Evolutionary conservation across 192 early-diverging fungal species (phyloP).

Genomic region (Coemansia aciculifera): DNA sequence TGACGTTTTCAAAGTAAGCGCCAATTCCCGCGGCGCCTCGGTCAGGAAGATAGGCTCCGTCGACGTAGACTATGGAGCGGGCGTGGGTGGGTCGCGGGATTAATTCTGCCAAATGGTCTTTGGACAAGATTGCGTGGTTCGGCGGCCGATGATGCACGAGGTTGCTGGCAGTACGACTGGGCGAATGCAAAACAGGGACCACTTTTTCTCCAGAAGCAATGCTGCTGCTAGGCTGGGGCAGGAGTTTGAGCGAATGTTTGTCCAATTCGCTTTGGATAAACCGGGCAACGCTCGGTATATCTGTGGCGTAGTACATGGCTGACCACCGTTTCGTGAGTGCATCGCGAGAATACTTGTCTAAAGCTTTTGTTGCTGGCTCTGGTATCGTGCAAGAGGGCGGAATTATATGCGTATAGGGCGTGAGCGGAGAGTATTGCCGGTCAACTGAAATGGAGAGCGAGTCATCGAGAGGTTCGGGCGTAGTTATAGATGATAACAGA

Average conservation of each 20-base stretch:
- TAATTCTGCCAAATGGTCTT: conserved; percentile 43
- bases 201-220: background rate
- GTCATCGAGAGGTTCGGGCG: conserved; percentile 14
- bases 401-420: conserved; percentile 25
- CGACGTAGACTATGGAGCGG: conserved; percentile 30
- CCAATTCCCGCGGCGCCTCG: conserved; percentile 40
- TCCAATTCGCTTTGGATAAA: conserved; percentile 19
- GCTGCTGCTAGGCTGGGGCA: background rate
- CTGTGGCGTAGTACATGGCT: conserved; percentile 27
- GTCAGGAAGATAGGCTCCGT: conserved; percentile 41
- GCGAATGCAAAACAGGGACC: background rate
- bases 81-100: conserved; percentile 23
- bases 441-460: conserved; percentile 24
- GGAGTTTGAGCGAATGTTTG: conserved; percentile 10
- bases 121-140: conserved; percentile 36
- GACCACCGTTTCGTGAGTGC: conserved; percentile 36
- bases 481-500: conserved; percentile 7
- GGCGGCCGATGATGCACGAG: conserved; percentile 34
- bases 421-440: conserved; percentile 22
- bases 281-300: conserved; percentile 7
- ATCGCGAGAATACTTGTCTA: conserved; percentile 29
- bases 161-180: conserved; percentile 13
- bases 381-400: conserved; percentile 22
- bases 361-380: conserved; percentile 19
- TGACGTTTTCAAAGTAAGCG: conserved; percentile 27